A percentile compares a stretch with the other conserved stretches of the same genome.
Evolutionary conservation across 495 filamentous ascomycete genomes (phyloP).

Genomic region (Aspergillus hancockii): DNA sequence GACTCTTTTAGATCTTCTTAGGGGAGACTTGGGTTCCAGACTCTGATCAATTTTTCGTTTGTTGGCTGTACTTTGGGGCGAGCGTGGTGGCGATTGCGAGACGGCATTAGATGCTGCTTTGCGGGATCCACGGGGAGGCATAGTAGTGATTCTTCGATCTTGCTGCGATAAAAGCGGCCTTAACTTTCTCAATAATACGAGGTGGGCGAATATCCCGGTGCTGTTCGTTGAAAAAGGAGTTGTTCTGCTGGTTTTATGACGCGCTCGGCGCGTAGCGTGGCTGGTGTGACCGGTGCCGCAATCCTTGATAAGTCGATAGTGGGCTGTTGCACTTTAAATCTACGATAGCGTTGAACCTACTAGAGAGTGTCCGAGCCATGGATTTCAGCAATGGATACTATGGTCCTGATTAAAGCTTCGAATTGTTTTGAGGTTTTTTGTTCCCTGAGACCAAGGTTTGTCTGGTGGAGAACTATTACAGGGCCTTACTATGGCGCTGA

Average conservation of each 20-base stretch:
- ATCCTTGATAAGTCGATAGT: no score
- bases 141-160: constrained; percentile 6
- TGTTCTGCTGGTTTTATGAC: not conserved
- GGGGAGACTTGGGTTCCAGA: constrained; percentile 27
- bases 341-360: no score
- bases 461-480: no score
- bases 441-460: no score
- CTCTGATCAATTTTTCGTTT: constrained; percentile 31
- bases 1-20: constrained; percentile 41
- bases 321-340: no score
- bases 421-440: no score
- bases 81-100: constrained; percentile 1
- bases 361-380: no score
- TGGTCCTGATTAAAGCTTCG: no score
- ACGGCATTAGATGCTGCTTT: constrained; percentile 18
- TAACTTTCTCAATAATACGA: not conserved
- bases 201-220: not conserved
- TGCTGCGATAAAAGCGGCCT: not conserved
- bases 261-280: constrained; percentile 2
- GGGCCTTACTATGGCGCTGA: no score
- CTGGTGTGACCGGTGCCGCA: not conserved
- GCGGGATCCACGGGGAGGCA: constrained; percentile 24
- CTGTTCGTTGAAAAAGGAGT: not conserved
- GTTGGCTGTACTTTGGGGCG: constrained; percentile 10
- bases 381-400: no score